Conservation (phyloP, 1,284 basidiomycete genomes). For the Trametes hirsuta region DNA sequence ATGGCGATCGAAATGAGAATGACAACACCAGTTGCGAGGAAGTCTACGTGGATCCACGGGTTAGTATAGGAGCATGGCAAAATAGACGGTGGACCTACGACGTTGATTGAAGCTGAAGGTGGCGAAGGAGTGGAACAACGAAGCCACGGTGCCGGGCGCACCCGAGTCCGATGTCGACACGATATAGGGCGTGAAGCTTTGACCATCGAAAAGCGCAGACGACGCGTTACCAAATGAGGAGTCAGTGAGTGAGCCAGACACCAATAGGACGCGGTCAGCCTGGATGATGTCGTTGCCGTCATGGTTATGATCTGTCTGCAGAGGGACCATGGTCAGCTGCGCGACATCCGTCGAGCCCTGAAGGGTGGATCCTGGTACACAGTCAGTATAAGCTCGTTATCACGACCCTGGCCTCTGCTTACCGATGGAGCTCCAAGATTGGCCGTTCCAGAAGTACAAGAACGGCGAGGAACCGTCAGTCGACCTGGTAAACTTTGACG, state of each 20-base stretch:
- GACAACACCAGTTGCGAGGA: slow-evolving; percentile 89
- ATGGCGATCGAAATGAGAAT: slow-evolving; percentile 98
- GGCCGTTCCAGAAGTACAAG: slow-evolving; percentile 83
- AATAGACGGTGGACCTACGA: slow-evolving; percentile 52
- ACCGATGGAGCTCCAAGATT: slow-evolving; percentile 72
- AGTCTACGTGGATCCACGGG: slow-evolving; percentile 51
- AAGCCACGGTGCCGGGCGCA: slow-evolving; percentile 71
- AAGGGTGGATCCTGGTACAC: slow-evolving; percentile 54
- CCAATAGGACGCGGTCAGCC: slow-evolving; percentile 87
- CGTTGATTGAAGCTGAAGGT: slow-evolving; percentile 75
- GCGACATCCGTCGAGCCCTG: slow-evolving; percentile 65
- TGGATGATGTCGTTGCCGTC: slow-evolving; percentile 73
- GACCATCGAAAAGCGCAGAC: slow-evolving; percentile 87
- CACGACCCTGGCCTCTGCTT: slow-evolving; percentile 21
- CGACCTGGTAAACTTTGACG: slow-evolving; percentile 22
- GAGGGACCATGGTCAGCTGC: slow-evolving; percentile 89
- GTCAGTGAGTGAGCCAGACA: slow-evolving; percentile 82
- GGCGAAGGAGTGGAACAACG: slow-evolving; percentile 81
- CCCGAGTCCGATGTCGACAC: slow-evolving; percentile 72
- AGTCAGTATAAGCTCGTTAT: not conserved
- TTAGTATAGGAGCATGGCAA: slow-evolving; percentile 10
- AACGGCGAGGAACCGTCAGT: slow-evolving; percentile 67
- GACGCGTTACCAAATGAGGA: slow-evolving; percentile 79
- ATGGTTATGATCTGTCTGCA: slow-evolving; percentile 66
- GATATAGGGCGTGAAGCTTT: slow-evolving; percentile 84